Evolutionary conservation across 495 filamentous ascomycete genomes (phyloP), one percentile per base, ranked within the genome.

Genomic region (Talaromyces trachyspermus): DNA sequence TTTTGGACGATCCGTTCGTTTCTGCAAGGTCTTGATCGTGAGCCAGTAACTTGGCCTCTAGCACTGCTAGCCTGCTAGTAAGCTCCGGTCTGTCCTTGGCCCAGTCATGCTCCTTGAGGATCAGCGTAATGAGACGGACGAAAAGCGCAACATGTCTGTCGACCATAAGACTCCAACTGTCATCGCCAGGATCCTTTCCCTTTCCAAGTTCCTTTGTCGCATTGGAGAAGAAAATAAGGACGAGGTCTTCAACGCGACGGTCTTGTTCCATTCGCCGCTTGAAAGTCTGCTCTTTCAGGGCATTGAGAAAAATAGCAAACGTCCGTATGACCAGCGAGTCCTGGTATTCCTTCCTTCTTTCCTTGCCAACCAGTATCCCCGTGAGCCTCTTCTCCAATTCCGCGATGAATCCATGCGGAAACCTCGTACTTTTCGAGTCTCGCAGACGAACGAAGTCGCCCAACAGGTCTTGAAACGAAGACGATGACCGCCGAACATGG

Each of bases 111-210:
- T 86, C 83, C 56, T 84, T 88, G 52, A 97, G 63, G 20, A 87
- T 85, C 52, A 80, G 75, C 53, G 78, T 81, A 51, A 97, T 79
- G 17, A 99, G 75, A 33, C 94, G 83, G 51, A 99, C 83, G 57
- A 99, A 97, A 38, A 99, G 78, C 23, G 94, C 94, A 50, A 97
- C 81, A 61, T 99, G 94, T 43, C 90, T 77, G 58, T 99, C 94
- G 10, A 92, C 89, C 66, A 97, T 83, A 35, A 84, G 72, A 66
- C 89, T 95, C 89, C 90, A 97, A 32, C 78, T 78, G 60, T 94
- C 86, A 64, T 96, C 90, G n/a, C 84, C 84, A 1, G 80, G 73
- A 4, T 78, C 65, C 61, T 88, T 91, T 37, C 88, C 86, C 50
- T 89, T 89, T 42, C 70, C 61, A 50, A 95, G 71, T 40, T 95